Percentiles rank a stretch among this genome's conserved stretches.
These are phyloP conservation scores for Leccinum longicurvipes DNA, from an alignment of 768 basidiomycete genomes.

Conservation along the genomic window DNA sequence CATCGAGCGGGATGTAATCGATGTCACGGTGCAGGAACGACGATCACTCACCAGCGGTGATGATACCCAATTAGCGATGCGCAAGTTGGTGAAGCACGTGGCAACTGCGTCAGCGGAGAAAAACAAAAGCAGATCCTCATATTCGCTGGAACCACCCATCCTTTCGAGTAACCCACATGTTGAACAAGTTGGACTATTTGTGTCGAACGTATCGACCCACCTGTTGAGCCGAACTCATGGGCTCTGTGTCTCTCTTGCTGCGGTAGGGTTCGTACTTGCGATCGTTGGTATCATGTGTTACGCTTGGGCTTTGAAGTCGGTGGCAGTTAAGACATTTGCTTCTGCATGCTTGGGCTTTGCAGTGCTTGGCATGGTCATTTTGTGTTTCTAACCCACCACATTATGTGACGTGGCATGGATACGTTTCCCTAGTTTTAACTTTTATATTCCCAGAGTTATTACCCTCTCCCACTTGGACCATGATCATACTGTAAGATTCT, in stretches of 20 bases:
- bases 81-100: not conserved
- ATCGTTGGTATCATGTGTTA: constrained; percentile 49
- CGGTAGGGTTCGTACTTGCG: constrained; percentile 48
- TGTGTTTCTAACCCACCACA: constrained; percentile 11
- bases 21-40: not conserved
- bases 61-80: not conserved
- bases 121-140: not conserved
- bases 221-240: constrained; percentile 48
- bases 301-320: constrained; percentile 47
- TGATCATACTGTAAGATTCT: not conserved
- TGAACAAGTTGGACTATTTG: constrained; percentile 49
- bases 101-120: not conserved
- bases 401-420: not conserved
- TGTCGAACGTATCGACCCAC: constrained; percentile 36
- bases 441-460: not conserved
- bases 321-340: constrained; percentile 43
- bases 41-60: not conserved
- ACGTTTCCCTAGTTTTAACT: not conserved
- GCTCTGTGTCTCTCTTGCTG: constrained; percentile 46
- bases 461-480: not conserved
- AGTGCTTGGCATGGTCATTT: constrained; percentile 19
- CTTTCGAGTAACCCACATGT: constrained; percentile 48
- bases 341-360: constrained; percentile 38
- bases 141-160: constrained; percentile 27
- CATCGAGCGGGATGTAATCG: constrained; percentile 8